A percentile compares a stretch with the other conserved stretches of the same genome.
These are phyloP conservation scores for Phallus indusiatus DNA, from an alignment of 768 basidiomycete genomes.

Conservation along the genomic window DNA sequence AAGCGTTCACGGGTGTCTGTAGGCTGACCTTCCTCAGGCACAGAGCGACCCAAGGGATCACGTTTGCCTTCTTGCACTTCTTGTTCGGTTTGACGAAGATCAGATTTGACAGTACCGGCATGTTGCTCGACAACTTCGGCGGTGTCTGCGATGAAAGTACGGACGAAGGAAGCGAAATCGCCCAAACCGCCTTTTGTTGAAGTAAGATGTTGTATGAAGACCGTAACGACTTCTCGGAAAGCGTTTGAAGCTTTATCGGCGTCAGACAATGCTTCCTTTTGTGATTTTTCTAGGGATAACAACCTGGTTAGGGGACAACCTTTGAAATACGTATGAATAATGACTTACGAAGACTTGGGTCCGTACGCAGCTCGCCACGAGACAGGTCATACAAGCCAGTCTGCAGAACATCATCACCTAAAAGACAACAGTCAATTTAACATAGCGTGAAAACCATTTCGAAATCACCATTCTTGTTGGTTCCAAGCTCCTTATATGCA, in stretches of 20 bases:
- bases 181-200: constrained; percentile 46
- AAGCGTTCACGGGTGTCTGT: constrained; percentile 45
- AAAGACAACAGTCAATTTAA: not conserved
- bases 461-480: constrained; percentile 46
- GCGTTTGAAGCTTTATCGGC: constrained; percentile 39
- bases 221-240: constrained; percentile 40
- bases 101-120: constrained; percentile 43
- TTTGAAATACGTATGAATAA: not conserved
- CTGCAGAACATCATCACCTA: constrained; percentile 59
- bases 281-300: constrained; percentile 20
- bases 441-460: not conserved
- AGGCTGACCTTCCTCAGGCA: constrained; percentile 32
- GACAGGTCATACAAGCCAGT: constrained; percentile 56
- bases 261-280: constrained; percentile 41
- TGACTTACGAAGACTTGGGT: not conserved
- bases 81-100: constrained; percentile 43
- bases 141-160: constrained; percentile 56
- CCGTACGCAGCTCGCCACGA: constrained; percentile 31
- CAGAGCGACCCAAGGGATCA: constrained; percentile 45
- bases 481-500: constrained; percentile 45
- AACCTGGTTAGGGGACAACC: not conserved
- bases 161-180: constrained; percentile 57
- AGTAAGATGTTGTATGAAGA: constrained; percentile 42
- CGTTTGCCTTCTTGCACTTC: constrained; percentile 54
- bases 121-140: constrained; percentile 48